These are phyloP conservation scores for Pichia sporocuriosa DNA, from an alignment of 805 yeast genomes.

Conservation along the genomic window DNA sequence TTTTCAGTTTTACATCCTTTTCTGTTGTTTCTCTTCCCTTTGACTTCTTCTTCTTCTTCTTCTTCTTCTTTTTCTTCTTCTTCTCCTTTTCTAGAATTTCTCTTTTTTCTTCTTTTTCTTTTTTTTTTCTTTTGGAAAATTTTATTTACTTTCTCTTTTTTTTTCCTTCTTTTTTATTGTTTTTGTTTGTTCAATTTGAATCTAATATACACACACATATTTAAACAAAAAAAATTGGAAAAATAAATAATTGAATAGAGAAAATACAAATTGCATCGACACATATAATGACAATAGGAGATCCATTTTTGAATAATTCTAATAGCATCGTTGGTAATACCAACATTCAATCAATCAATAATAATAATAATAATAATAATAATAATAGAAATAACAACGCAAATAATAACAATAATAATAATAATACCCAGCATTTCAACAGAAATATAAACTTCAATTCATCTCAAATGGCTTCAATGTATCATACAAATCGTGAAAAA, in stretches of 20 bases:
- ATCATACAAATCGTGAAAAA: slow-evolving; percentile 15
- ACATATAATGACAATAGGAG: slow-evolving; percentile 6
- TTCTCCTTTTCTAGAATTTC: background rate
- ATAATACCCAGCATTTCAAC: background rate
- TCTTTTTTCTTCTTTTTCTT: slow-evolving; percentile 1
- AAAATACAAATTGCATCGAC: too few relatives aligned
- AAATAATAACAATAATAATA: background rate
- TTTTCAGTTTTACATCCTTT: background rate
- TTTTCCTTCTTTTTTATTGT: slow-evolving; percentile 1
- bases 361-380: background rate
- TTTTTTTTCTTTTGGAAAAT: slow-evolving; percentile 1
- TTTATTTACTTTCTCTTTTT: background rate
- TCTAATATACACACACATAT: too few relatives aligned
- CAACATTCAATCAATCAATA: too few relatives aligned
- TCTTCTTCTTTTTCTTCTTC: slow-evolving; percentile 1
- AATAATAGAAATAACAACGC: too few relatives aligned
- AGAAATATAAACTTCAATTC: slow-evolving; percentile 1
- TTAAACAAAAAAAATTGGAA: too few relatives aligned
- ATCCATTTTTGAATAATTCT: slow-evolving; percentile 1
- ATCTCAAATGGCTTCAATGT: slow-evolving; percentile 7
- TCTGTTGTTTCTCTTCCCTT: background rate
- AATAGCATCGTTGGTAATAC: too few relatives aligned
- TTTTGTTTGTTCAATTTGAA: background rate
- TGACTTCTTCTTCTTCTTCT: background rate
- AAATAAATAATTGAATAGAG: too few relatives aligned